Evolutionary conservation across 371 early-diverging fungal species (phyloP).

Genomic region (Mucor velutinosus): DNA sequence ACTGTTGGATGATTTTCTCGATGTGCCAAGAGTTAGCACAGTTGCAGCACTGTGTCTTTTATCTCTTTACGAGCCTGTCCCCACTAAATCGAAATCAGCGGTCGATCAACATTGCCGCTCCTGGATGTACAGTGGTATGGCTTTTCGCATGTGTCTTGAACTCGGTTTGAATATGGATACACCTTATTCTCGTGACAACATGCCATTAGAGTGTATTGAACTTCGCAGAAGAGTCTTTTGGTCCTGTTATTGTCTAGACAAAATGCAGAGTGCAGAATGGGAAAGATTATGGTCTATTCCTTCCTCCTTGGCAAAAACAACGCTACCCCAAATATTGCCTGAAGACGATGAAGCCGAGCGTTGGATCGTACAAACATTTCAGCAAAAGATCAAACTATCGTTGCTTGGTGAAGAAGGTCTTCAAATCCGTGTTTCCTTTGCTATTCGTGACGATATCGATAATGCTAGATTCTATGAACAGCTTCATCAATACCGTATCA

Average conservation of each 20-base stretch:
- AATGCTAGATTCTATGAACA: background rate
- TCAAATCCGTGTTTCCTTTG: conserved; percentile 9
- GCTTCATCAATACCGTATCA: background rate
- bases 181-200: background rate
- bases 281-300: conserved; percentile 27
- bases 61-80: conserved; percentile 34
- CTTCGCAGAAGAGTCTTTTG: conserved; percentile 32
- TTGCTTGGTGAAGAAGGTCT: conserved; percentile 24
- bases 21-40: conserved; percentile 38
- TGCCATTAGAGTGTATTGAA: conserved; percentile 21
- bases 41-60: conserved; percentile 37
- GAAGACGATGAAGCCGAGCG: conserved; percentile 25
- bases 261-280: conserved; percentile 22
- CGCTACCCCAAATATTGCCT: conserved; percentile 15
- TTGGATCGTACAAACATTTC: background rate
- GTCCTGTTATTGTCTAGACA: conserved; percentile 36
- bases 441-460: background rate
- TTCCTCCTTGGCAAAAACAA: conserved; percentile 5
- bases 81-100: conserved; percentile 5
- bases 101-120: conserved; percentile 28
- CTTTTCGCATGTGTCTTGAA: conserved; percentile 49
- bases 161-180: conserved; percentile 31
- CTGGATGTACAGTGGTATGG: conserved; percentile 44
- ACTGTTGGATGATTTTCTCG: conserved; percentile 40
- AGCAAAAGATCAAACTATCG: conserved; percentile 7